Conservation (phyloP, 805 yeast genomes). For the Candida sphagnicola region DNA sequence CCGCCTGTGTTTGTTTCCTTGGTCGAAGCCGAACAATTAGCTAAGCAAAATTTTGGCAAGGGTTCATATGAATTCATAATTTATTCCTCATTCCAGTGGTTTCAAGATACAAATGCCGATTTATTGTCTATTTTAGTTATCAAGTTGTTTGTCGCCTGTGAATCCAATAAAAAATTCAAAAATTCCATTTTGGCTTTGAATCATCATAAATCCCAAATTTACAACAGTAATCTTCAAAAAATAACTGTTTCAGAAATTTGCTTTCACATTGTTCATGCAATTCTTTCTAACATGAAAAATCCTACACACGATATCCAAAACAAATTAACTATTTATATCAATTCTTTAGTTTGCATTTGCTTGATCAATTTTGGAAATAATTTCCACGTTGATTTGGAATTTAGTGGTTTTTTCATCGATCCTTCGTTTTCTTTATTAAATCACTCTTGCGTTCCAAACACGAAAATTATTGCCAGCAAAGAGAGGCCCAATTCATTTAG, state of each 20-base stretch:
- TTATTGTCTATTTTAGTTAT: neutral
- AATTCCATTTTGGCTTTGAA: neutral
- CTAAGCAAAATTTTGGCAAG: neutral
- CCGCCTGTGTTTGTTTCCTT: conserved; percentile 24
- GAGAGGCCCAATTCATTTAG: neutral
- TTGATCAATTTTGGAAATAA: neutral
- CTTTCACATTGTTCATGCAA: neutral
- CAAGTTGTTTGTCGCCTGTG: conserved; percentile 1
- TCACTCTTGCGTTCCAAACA: conserved; percentile 6
- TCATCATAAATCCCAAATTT: neutral
- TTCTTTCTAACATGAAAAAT: neutral
- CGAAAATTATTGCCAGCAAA: neutral
- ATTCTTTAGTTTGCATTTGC: conserved; percentile 1
- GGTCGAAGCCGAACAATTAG: conserved; percentile 15
- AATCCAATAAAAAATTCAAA: neutral
- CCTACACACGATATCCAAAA: neutral
- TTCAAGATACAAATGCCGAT: neutral
- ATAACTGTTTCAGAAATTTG: neutral
- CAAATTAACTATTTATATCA: neutral
- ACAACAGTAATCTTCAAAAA: neutral
- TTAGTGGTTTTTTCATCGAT: neutral
- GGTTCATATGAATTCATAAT: neutral
- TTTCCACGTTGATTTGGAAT: neutral
- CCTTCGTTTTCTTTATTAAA: conserved; percentile 5
- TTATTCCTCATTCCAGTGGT: neutral